Evolutionary conservation across 306 rosid species (phyloP), one percentile per base, ranked within the genome.

Genomic region (Medicago ruthenica): DNA sequence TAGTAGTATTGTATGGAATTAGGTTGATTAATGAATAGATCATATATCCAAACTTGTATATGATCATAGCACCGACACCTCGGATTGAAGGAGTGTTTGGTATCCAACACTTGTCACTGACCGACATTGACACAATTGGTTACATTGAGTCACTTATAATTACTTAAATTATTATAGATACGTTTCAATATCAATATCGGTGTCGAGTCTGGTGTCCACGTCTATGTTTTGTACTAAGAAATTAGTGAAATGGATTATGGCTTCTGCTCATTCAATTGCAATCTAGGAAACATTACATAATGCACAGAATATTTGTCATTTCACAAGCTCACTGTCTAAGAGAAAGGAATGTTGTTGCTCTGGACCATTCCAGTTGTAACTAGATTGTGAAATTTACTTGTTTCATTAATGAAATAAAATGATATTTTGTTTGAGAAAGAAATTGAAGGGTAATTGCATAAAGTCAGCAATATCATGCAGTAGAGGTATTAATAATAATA

Each of bases 241-340:
- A 20, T 64, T 48, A 27, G 45, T 6, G 48, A 57, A 72, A 67
- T 67, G 14, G 21, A 24, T 27, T 57, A 61, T 17, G 76, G 54
- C 67, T 77, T 77, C 45, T 67, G 67, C 21, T 60, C 44, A 45
- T 36, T 21, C 21, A 64, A 71, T 54, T 76, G 63, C 21, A 51
- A 51, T 51, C 6, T 51, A 51, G 21, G 22, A 51, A 16, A 50
- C 54, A 41, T 41, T 9, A 41, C 45, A 41, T 8, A 10, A 47
- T 47, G 54, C 9, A 15, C 9, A 15, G 17, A 48, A 14, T 66
- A 59, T 34, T 17, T 16, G 12, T 65, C 36, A 53, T 16, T 21
- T 67, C 42, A 11, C 14, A 21, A 39, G 37, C 48, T 61, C 70
- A 74, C 15, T 37, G 54, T 82, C 44, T 65, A 34, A 50, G 55